Percentiles rank a stretch among this genome's conserved stretches.
Evolutionary conservation across 345 rosid species (phyloP).

Genomic region (Citrus trifoliata): DNA sequence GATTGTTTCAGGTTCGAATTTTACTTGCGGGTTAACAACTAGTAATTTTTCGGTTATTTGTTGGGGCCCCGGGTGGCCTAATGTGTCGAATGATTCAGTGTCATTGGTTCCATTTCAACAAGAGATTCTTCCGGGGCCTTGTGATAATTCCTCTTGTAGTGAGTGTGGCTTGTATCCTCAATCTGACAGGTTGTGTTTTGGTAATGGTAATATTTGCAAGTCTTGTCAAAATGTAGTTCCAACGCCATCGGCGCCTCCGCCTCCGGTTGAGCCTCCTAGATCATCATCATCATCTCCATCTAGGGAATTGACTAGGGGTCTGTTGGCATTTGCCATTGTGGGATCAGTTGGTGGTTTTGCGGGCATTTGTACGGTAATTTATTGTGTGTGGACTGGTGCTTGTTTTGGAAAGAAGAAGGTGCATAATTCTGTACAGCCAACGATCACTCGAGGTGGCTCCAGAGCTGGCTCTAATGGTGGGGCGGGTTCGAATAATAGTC

Average conservation of each 20-base stretch:
- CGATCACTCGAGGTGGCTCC: conserved; percentile 66
- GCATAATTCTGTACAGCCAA: conserved; percentile 93
- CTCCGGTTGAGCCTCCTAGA: conserved; percentile 12
- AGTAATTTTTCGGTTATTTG: conserved; percentile 48
- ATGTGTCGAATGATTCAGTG: conserved; percentile 1
- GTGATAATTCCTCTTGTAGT: conserved; percentile 44
- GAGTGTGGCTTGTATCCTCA: conserved; percentile 44
- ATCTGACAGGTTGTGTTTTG: conserved; percentile 48
- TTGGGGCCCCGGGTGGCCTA: conserved; percentile 71
- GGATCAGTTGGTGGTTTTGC: conserved; percentile 69
- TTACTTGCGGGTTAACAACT: conserved; percentile 63
- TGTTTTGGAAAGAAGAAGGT: conserved; percentile 83
- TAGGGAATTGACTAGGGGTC: conserved; percentile 42
- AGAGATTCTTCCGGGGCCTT: conserved; percentile 69
- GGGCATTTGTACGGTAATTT: conserved; percentile 58
- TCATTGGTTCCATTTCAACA: conserved; percentile 30
- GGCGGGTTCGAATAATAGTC: conserved; percentile 46
- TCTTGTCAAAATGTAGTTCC: conserved; percentile 30
- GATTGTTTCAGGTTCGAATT: conserved; percentile 64
- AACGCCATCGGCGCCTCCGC: not conserved
- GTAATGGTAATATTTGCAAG: conserved; percentile 52
- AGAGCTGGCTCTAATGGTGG: conserved; percentile 53
- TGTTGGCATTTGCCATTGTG: conserved; percentile 66
- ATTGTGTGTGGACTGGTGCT: conserved; percentile 72
- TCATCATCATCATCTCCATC: conserved; percentile 37